Evolutionary conservation across 2,329 filamentous ascomycete species (phyloP).

Genomic region (Arthroderma uncinatum): DNA sequence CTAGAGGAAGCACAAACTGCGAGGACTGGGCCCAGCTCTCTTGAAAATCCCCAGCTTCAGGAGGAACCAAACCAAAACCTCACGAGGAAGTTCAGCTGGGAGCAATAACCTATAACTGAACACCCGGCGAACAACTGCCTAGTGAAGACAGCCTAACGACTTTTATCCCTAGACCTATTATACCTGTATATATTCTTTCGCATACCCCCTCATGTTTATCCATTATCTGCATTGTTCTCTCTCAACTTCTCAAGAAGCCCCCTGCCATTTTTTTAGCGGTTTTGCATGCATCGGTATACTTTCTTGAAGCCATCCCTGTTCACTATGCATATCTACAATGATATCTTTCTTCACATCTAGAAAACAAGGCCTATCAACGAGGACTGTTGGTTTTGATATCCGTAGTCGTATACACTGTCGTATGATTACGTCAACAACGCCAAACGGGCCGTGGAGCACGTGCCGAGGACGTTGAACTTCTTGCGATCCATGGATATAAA

Average conservation of each 20-base stretch:
- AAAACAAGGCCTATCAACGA: neutral
- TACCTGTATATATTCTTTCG: neutral
- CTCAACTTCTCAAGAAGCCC: neutral
- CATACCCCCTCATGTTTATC: neutral
- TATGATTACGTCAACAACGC: no score
- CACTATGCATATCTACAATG: neutral
- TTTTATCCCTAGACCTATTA: neutral
- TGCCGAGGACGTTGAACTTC: no score
- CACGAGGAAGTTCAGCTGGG: slow-evolving; percentile 13
- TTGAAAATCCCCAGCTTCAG: neutral
- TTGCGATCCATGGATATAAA: no score
- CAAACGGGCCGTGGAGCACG: no score
- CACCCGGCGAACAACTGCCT: neutral
- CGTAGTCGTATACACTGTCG: no score
- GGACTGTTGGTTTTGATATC: no score
- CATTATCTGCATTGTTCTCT: neutral
- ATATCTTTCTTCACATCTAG: neutral
- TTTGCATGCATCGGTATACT: neutral
- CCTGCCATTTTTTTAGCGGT: neutral
- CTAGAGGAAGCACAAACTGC: neutral
- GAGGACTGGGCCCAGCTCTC: no score
- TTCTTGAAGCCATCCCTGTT: neutral
- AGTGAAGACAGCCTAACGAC: neutral
- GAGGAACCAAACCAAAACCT: neutral
- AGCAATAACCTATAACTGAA: slow-evolving; percentile 6